Percentiles rank a stretch among this genome's conserved stretches.
Conservation (phyloP, 495 filamentous ascomycete genomes). For the Aspergillus leporis region DNA sequence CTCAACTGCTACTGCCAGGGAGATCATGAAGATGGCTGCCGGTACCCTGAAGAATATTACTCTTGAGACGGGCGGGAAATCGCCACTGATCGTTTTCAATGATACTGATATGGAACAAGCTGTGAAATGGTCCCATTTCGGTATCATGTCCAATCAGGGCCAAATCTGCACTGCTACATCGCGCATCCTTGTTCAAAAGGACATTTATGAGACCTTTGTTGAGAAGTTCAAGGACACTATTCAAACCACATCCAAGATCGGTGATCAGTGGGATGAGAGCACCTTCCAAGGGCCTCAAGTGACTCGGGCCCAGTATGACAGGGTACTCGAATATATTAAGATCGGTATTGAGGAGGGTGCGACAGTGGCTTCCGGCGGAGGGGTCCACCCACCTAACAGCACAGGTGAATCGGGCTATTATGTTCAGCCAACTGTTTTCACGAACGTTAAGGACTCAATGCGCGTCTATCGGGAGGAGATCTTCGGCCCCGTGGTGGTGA, state of each 20-base stretch:
- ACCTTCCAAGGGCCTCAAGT: constrained; percentile 89
- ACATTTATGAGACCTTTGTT: constrained; percentile 73
- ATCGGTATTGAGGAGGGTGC: constrained; percentile 81
- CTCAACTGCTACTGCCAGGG: constrained; percentile 72
- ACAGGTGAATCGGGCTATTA: constrained; percentile 60
- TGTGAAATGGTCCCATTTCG: constrained; percentile 80
- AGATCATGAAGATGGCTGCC: constrained; percentile 88
- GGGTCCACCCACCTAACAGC: constrained; percentile 55
- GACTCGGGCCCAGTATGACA: constrained; percentile 80
- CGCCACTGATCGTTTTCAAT: constrained; percentile 79
- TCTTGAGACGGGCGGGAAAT: constrained; percentile 89
- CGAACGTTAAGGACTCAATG: constrained; percentile 66
- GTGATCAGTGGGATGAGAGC: constrained; percentile 77
- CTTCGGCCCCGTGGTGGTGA: constrained; percentile 87
- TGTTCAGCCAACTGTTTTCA: constrained; percentile 72
- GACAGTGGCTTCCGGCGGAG: constrained; percentile 70
- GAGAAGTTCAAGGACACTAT: constrained; percentile 68
- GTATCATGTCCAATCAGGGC: constrained; percentile 76
- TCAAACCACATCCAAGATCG: constrained; percentile 68
- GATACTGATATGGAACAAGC: constrained; percentile 87
- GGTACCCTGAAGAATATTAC: constrained; percentile 90
- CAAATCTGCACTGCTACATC: constrained; percentile 92
- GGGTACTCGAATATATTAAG: constrained; percentile 75
- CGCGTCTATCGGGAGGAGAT: constrained; percentile 71
- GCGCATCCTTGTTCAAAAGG: constrained; percentile 79